These are phyloP conservation scores for Leptomonas pyrrhocoris DNA, from an alignment of 208 protist species.

Conservation along the genomic window DNA sequence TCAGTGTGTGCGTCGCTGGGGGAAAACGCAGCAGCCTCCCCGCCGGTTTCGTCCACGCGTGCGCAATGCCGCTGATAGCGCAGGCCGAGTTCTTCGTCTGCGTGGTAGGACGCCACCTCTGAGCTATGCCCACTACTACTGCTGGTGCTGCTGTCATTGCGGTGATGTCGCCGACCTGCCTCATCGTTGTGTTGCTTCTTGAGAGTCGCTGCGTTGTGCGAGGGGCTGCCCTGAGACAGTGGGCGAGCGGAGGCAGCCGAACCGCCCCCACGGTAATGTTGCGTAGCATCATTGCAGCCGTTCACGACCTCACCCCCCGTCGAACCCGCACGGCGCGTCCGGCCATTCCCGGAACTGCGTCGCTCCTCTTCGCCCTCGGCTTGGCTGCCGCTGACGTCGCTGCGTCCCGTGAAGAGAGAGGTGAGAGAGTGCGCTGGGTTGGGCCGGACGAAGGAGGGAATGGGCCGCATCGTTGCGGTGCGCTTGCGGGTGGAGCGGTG, in stretches of 20 bases:
- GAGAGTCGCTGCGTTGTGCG: neutral
- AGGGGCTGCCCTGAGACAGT: neutral
- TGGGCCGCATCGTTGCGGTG: neutral
- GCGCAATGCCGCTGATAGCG: neutral
- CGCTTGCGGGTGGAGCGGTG: slow-evolving; percentile 5
- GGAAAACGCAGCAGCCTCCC: neutral
- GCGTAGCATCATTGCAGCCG: neutral
- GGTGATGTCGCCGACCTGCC: too few species aligned
- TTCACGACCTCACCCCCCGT: neutral
- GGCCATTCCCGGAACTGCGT: too few species aligned
- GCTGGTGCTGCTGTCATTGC: neutral
- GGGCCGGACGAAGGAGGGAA: slow-evolving; percentile 23
- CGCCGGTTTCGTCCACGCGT: neutral
- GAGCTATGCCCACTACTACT: neutral
- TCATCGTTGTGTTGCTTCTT: too few species aligned
- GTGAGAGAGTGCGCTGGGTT: neutral
- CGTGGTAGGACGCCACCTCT: slow-evolving; percentile 2
- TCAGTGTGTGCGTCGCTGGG: too few species aligned
- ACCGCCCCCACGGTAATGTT: too few species aligned
- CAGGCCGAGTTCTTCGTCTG: neutral
- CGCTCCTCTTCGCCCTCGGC: neutral
- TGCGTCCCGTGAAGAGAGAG: neutral
- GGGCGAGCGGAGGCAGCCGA: too few species aligned
- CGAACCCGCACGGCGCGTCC: neutral
- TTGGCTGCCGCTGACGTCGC: neutral